Conservation (phyloP, 306 rosid genomes). For the Casuarina equisetifolia region DNA sequence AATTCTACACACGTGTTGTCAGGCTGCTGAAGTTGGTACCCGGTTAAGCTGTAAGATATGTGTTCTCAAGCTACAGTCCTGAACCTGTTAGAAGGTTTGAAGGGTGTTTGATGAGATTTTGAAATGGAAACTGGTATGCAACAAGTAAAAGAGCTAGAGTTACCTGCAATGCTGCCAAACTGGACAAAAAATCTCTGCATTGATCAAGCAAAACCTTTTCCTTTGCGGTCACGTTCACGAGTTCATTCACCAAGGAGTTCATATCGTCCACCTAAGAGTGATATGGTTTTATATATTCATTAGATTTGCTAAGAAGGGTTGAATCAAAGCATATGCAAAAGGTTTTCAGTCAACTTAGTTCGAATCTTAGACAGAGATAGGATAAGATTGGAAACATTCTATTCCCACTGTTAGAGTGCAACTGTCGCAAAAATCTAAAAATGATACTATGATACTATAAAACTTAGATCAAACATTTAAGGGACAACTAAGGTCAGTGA, state of each 20-base stretch:
- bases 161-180: slow-evolving; percentile 79
- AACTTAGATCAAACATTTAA: background rate
- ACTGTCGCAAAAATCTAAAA: slow-evolving; percentile 12
- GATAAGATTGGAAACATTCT: slow-evolving; percentile 2
- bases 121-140: slow-evolving; percentile 10
- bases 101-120: slow-evolving; percentile 20
- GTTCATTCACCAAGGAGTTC: slow-evolving; percentile 75
- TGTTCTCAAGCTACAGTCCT: slow-evolving; percentile 87
- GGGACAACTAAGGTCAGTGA: background rate
- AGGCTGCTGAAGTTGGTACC: slow-evolving; percentile 56
- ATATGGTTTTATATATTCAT: slow-evolving; percentile 25
- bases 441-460: background rate
- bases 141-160: slow-evolving; percentile 19
- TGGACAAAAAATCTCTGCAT: slow-evolving; percentile 76
- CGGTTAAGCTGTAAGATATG: slow-evolving; percentile 69
- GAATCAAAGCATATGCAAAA: slow-evolving; percentile 8
- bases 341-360: slow-evolving; percentile 1
- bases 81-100: slow-evolving; percentile 46
- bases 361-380: background rate
- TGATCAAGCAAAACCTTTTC: slow-evolving; percentile 76
- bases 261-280: slow-evolving; percentile 75
- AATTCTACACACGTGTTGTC: slow-evolving; percentile 83
- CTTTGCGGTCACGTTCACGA: slow-evolving; percentile 71
- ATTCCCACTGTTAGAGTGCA: slow-evolving; percentile 14
- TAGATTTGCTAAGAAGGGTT: slow-evolving; percentile 18